A percentile compares a stretch with the other conserved stretches of the same genome.
Conservation (phyloP, 768 basidiomycete genomes). For the Hygrophoropsis aurantiaca region DNA sequence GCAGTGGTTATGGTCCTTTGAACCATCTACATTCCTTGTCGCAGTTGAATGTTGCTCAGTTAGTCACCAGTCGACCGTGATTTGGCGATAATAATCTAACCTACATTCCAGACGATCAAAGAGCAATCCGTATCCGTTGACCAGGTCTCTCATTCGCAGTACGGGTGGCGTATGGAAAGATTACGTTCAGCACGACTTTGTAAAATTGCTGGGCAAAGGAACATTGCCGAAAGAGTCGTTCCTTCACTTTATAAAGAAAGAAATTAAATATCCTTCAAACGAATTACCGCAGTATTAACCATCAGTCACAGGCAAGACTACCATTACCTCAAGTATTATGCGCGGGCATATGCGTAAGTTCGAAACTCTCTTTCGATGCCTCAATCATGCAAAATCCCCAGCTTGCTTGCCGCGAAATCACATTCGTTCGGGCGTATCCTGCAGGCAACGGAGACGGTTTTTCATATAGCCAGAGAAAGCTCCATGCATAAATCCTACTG, state of each 20-base stretch:
- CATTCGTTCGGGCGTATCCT: slow-evolving; percentile 59
- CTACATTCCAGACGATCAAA: slow-evolving; percentile 48
- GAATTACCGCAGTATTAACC: background rate
- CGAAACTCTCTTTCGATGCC: background rate
- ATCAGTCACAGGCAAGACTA: slow-evolving; percentile 67
- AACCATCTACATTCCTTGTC: slow-evolving; percentile 76
- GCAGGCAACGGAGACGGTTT: slow-evolving; percentile 61
- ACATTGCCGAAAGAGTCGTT: slow-evolving; percentile 67
- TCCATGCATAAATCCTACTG: slow-evolving; percentile 73
- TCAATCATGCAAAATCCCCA: slow-evolving; percentile 19
- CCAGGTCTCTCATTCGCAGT: slow-evolving; percentile 58
- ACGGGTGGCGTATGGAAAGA: slow-evolving; percentile 60
- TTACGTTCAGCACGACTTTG: slow-evolving; percentile 86
- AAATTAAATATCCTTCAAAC: background rate
- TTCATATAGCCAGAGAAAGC: slow-evolving; percentile 67
- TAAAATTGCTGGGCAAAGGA: slow-evolving; percentile 70
- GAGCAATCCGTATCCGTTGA: slow-evolving; percentile 68
- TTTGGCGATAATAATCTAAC: background rate
- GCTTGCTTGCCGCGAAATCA: slow-evolving; percentile 79
- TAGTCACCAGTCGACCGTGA: slow-evolving; percentile 30
- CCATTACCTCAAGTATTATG: slow-evolving; percentile 79
- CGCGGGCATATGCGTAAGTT: slow-evolving; percentile 71
- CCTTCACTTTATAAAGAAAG: slow-evolving; percentile 75
- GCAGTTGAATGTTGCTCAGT: slow-evolving; percentile 51
- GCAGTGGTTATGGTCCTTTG: slow-evolving; percentile 78